Evolutionary conservation across 73 alveolate species (phyloP).

Genomic region (Paramecium tetraurelia): DNA sequence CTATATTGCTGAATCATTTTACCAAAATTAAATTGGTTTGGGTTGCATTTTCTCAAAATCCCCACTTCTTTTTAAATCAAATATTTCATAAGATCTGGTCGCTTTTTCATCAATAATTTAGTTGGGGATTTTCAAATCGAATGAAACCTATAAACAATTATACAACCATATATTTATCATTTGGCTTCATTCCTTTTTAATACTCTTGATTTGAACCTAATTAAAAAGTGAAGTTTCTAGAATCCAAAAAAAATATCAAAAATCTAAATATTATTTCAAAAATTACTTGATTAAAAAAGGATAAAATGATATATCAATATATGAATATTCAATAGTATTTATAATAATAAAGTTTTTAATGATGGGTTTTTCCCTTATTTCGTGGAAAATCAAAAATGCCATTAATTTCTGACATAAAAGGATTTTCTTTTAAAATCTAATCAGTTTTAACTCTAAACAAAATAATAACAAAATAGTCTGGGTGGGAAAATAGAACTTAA

Average conservation of each 20-base stretch:
- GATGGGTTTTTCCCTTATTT: neutral
- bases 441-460: too few relatives aligned
- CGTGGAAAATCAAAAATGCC: neutral
- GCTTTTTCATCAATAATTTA: neutral
- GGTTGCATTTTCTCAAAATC: neutral
- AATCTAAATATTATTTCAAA: too few relatives aligned
- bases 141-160: neutral
- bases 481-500: too few relatives aligned
- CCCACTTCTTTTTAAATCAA: neutral
- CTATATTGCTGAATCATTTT: neutral
- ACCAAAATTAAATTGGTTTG: neutral
- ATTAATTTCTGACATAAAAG: neutral
- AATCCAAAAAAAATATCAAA: too few relatives aligned
- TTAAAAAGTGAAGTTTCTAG: neutral
- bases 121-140: too few relatives aligned
- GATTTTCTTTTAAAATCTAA: too few relatives aligned
- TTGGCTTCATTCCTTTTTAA: too few relatives aligned
- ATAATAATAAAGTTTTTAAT: too few relatives aligned
- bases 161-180: neutral
- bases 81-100: neutral
- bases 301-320: neutral
- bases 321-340: too few relatives aligned
- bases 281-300: neutral
- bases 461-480: too few relatives aligned
- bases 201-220: neutral